Evolutionary conservation across 2,329 filamentous ascomycete genomes (phyloP).

Genomic region (Calonectria naviculata): DNA sequence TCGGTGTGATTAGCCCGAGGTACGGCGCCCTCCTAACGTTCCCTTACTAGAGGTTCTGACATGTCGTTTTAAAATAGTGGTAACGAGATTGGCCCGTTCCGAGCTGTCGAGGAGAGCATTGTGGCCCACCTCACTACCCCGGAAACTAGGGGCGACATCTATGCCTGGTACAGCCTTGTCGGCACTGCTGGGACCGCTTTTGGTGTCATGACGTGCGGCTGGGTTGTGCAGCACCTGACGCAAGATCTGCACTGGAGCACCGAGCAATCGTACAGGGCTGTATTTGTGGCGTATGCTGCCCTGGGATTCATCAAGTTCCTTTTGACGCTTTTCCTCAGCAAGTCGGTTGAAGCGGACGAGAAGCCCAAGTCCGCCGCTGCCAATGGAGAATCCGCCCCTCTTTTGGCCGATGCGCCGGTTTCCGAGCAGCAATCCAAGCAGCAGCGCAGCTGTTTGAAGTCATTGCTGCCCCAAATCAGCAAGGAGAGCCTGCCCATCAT

Average conservation of each 20-base stretch:
- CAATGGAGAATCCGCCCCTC: conserved; percentile 38
- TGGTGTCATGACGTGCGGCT: conserved; percentile 70
- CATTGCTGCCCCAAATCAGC: conserved; percentile 68
- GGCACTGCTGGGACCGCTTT: conserved; percentile 71
- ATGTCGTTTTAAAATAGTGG: conserved; percentile 56
- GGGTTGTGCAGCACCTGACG: conserved; percentile 65
- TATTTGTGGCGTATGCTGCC: conserved; percentile 56
- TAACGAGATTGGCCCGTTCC: conserved; percentile 73
- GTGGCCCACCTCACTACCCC: conserved; percentile 65
- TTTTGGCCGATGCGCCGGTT: conserved; percentile 27
- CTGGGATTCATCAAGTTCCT: conserved; percentile 68
- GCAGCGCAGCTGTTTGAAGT: conserved; percentile 6
- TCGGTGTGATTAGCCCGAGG: conserved; percentile 72
- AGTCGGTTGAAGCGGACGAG: conserved; percentile 54
- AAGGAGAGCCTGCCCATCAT: conserved; percentile 64
- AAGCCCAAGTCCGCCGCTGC: background rate
- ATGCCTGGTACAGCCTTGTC: conserved; percentile 70
- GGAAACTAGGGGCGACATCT: conserved; percentile 63
- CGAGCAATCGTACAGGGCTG: conserved; percentile 60
- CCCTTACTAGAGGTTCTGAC: background rate
- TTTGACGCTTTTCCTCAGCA: conserved; percentile 61
- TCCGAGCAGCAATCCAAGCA: background rate
- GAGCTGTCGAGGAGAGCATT: conserved; percentile 70
- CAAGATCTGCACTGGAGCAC: conserved; percentile 53
- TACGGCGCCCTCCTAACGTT: conserved; percentile 25